A percentile compares a stretch with the other conserved stretches of the same genome.
These are phyloP conservation scores for Gremmenia infestans DNA, from an alignment of 2,329 filamentous ascomycete species.

Conservation along the genomic window DNA sequence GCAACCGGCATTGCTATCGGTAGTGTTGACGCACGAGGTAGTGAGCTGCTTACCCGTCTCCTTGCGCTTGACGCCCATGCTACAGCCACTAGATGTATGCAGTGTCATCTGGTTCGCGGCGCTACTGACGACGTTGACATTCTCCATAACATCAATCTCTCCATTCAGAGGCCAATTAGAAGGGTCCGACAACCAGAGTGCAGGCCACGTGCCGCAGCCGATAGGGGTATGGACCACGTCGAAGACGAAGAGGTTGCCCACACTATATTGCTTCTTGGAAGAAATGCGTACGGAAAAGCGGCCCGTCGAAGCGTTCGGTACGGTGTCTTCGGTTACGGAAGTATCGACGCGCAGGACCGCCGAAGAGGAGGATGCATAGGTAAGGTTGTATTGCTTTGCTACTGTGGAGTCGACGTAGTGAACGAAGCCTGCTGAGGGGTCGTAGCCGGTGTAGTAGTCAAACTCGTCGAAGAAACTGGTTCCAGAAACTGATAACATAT, in stretches of 20 bases:
- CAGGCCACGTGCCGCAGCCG: constrained; percentile 48
- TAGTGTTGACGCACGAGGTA: constrained; percentile 39
- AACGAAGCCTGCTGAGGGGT: constrained; percentile 42
- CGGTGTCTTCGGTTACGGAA: constrained; percentile 45
- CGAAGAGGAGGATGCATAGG: constrained; percentile 48
- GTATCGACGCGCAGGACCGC: constrained; percentile 59
- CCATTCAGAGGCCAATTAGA: constrained; percentile 56
- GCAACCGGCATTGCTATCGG: constrained; percentile 38
- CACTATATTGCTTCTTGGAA: constrained; percentile 49
- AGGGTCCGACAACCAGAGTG: constrained; percentile 60
- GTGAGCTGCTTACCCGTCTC: constrained; percentile 46
- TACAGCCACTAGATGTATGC: constrained; percentile 42
- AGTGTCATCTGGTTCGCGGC: constrained; percentile 41
- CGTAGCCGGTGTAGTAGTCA: constrained; percentile 39
- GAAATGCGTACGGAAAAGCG: constrained; percentile 47
- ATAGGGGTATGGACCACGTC: constrained; percentile 56
- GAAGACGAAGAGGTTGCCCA: constrained; percentile 50
- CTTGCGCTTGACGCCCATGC: constrained; percentile 35
- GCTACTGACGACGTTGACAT: constrained; percentile 39
- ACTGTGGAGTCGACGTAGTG: constrained; percentile 35
- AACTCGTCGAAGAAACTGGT: constrained; percentile 41
- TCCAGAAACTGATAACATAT: constrained; percentile 29
- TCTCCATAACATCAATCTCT: constrained; percentile 52
- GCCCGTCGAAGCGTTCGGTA: constrained; percentile 47
- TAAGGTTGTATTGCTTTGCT: constrained; percentile 49